These are phyloP conservation scores for Porodaedalea pini DNA, from an alignment of 1,284 basidiomycete species.

Conservation along the genomic window DNA sequence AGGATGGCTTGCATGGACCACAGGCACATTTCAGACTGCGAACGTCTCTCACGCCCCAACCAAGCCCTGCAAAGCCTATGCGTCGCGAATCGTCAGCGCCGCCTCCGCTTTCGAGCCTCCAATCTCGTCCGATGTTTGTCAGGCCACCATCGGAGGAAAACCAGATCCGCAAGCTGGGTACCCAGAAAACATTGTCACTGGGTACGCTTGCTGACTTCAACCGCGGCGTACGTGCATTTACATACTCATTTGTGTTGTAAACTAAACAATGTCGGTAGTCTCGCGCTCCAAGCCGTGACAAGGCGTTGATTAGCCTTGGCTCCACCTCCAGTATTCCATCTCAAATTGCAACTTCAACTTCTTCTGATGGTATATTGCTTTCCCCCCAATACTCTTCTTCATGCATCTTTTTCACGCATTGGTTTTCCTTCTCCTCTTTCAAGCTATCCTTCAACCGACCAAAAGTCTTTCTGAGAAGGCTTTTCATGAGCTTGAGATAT, in stretches of 20 bases:
- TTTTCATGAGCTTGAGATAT: conserved; percentile 66
- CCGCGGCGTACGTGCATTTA: conserved; percentile 42
- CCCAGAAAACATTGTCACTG: conserved; percentile 44
- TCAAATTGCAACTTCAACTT: conserved; percentile 5
- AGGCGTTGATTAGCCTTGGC: conserved; percentile 12
- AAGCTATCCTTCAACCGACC: conserved; percentile 34
- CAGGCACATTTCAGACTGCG: conserved; percentile 58
- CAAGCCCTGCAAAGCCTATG: conserved; percentile 38
- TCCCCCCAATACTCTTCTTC: conserved; percentile 12
- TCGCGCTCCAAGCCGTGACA: conserved; percentile 34
- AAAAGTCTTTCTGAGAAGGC: conserved; percentile 57
- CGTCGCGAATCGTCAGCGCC: conserved; percentile 56
- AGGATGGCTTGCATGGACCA: conserved; percentile 34
- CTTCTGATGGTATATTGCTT: conserved; percentile 18
- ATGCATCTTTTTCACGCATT: conserved; percentile 6
- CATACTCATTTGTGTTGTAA: conserved; percentile 6
- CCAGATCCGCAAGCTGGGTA: conserved; percentile 31
- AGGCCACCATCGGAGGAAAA: conserved; percentile 44
- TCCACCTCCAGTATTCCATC: conserved; percentile 10
- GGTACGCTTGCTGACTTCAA: conserved; percentile 59
- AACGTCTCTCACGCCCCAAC: conserved; percentile 64
- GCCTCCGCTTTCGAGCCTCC: conserved; percentile 56
- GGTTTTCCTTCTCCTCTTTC: conserved; percentile 17
- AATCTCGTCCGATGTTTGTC: conserved; percentile 65
- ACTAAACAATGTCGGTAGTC: conserved; percentile 32